Evolutionary conservation across 2,329 filamentous ascomycete genomes (phyloP).

Genomic region (Penicillium sp.): DNA sequence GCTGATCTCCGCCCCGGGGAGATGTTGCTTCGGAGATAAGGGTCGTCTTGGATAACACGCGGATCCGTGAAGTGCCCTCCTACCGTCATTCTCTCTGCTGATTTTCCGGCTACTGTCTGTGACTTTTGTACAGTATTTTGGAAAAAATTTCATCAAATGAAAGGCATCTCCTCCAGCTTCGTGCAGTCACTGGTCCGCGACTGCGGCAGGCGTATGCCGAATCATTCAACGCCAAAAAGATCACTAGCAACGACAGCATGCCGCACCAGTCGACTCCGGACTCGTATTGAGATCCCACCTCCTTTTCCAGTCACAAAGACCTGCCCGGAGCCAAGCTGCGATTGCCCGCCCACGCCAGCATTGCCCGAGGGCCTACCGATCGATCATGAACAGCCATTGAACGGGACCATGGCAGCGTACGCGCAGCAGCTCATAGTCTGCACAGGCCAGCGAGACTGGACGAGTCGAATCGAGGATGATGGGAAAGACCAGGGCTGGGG

Average conservation of each 20-base stretch:
- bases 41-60: not conserved
- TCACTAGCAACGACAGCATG: slow-evolving; percentile 20
- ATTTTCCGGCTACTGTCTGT: not conserved
- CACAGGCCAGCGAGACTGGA: slow-evolving; percentile 75
- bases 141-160: slow-evolving; percentile 9
- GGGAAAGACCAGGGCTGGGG: slow-evolving; percentile 46
- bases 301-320: slow-evolving; percentile 45
- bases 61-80: not conserved
- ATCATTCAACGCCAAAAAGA: slow-evolving; percentile 8
- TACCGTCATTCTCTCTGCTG: not conserved
- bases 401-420: slow-evolving; percentile 72
- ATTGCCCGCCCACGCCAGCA: slow-evolving; percentile 66
- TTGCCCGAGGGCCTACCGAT: slow-evolving; percentile 66
- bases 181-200: slow-evolving; percentile 11
- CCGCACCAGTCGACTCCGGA: slow-evolving; percentile 16
- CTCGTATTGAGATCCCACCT: slow-evolving; percentile 33
- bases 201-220: slow-evolving; percentile 9
- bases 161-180: slow-evolving; percentile 5
- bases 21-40: slow-evolving; percentile 11
- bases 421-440: slow-evolving; percentile 77
- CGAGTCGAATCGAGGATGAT: slow-evolving; percentile 77
- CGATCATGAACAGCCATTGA: slow-evolving; percentile 62
- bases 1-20: slow-evolving; percentile 17
- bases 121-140: not conserved
- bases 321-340: slow-evolving; percentile 72